Base-by-base conservation (phyloP, 2,329 filamentous ascomycete species). In the Apiospora marii region DNA sequence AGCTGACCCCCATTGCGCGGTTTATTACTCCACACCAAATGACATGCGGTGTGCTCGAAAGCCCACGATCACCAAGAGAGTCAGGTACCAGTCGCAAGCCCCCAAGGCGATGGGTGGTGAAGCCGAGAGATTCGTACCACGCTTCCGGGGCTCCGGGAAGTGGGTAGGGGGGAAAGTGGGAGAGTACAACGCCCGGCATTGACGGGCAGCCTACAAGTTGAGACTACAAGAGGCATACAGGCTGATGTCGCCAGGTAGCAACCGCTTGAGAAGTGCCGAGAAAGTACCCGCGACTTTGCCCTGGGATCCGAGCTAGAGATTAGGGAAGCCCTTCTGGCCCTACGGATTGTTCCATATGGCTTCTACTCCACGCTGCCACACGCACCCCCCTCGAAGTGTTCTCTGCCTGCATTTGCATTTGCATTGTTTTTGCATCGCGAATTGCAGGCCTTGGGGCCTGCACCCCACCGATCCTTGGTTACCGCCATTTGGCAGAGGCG, bases 291-390 rank as follows among this genome's bases (percentile, higher is more conserved):
- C 5, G 58, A 64, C 58, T 64, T 41, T 12, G 58, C 19, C 58
- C 19, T 64, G 58, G 51, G 14, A 8, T 34, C 58, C 10, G 58
- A 22, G 12, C 58, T 64, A n/a, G 53, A 61, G 30, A 61, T 37
- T 22, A 7, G 14, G 22, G 34, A 70, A 48, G 10, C 27, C 27
- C 27, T 30, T 30, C 27, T 30, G 27, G 68, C 68, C 68, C 48
- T 70, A 70, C 68, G 48, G 68, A 68, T 68, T 58, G 68, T 70
- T 70, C 68, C 68, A 70, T 69, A 49, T 43, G 43, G 46, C 68
- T 70, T 70, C 68, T 51, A 58, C 68, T 70, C 68, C 68, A 70
- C 68, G 46, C 48, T 49, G 46, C 44, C 48, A 46, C 68, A 30
- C 30, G 13, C 19, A n/a, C 27, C 30, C 48, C 48, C 68, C 48